phyloP scores from a whole-genome alignment of 768 basidiomycete species.

The Tubosaeta brunneosetosa region DNA sequence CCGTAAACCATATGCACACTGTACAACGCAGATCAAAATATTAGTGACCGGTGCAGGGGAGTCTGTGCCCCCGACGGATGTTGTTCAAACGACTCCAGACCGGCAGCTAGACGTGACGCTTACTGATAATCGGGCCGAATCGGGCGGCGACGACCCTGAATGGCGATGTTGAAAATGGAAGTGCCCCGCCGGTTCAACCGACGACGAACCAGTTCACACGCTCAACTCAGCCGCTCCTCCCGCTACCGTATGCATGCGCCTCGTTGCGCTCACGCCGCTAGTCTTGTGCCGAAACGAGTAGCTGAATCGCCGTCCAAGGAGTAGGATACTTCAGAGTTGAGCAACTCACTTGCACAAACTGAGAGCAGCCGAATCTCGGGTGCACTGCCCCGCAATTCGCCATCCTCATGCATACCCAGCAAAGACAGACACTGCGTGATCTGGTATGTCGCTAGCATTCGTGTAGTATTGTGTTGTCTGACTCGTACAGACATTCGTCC shows the following conservation, averaged over 20 bases:
- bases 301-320: not conserved
- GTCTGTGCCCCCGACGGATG: too few relatives aligned
- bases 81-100: too few relatives aligned
- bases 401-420: not conserved
- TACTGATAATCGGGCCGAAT: not conserved
- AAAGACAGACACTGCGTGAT: too few relatives aligned
- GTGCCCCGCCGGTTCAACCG: too few relatives aligned
- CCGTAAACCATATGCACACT: not conserved
- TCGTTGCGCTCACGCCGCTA: not conserved
- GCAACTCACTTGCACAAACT: not conserved
- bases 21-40: not conserved
- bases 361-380: not conserved
- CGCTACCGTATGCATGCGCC: not conserved
- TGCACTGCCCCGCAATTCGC: not conserved
- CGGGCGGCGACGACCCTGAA: not conserved
- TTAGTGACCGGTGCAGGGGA: not conserved
- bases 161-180: not conserved
- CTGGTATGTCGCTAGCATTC: not conserved
- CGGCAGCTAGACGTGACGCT: too few relatives aligned
- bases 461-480: not conserved
- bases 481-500: not conserved
- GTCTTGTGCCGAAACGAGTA: not conserved
- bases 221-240: not conserved
- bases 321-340: not conserved
- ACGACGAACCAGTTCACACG: not conserved